Evolutionary conservation across 352 stramenopile species (phyloP), one percentile per base, ranked within the genome.

Genomic region (Phytophthora sansomeana): DNA sequence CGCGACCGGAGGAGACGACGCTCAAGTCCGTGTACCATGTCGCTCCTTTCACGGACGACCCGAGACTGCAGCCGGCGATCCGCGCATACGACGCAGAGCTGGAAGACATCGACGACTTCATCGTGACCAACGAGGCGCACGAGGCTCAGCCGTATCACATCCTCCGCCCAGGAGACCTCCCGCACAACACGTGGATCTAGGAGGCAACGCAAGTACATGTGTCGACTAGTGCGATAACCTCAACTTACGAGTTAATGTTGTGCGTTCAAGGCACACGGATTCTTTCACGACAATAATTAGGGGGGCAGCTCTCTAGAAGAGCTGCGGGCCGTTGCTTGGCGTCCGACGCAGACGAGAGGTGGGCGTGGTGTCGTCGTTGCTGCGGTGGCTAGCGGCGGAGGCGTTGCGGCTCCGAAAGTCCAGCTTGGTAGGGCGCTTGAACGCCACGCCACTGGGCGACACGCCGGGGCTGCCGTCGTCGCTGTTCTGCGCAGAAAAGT

Each of bases 401-500:
- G 33, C 62, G 30, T 86, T 81, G 13, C 77, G 72, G 24, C 50
- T 55, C 29, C 75, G 72, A 26, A 82, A 80, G 42, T 86, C 77
- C 16, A 82, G 17, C 53, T 83, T 85, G 13, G 59, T 73, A 7
- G 63, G 46, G 9, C 51, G 52, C 42, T 80, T 82, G 29, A 78
- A 69, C 1, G 48, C 46, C 16, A 69, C 39, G 8, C 62, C 44
- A 13, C 67, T 75, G 29, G 66, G 63, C n/a, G 70, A 57, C 36
- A 21, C 43, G 42, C 47, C 26, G 14, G 49, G 44, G n/a, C 52
- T 67, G 35, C 13, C 58, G 13, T 64, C 50, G 24, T 65, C 62
- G 24, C 61, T 60, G 38, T 72, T 67, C 26, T 80, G 75, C 4
- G 30, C 41, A 8, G 78, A 87, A 29, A 89, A 92, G 67, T 89